These are phyloP conservation scores for Leccinum imitatum DNA, from an alignment of 768 basidiomycete species.

Conservation along the genomic window DNA sequence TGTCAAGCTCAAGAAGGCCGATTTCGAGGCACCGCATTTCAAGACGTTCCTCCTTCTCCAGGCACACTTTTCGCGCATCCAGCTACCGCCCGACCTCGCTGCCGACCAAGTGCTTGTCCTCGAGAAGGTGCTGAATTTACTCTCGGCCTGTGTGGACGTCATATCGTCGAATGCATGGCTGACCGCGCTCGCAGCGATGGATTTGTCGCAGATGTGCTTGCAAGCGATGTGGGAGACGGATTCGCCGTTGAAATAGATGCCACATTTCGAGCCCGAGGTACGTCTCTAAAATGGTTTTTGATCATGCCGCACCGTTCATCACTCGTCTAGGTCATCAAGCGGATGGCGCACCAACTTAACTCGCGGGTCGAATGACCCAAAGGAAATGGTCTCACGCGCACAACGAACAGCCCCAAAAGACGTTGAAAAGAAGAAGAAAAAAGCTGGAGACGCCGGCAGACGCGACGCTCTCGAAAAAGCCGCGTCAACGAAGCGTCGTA, in stretches of 20 bases:
- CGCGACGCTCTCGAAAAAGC: no score
- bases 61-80: slow-evolving; percentile 95
- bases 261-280: slow-evolving; percentile 92
- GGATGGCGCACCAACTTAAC: slow-evolving; percentile 25
- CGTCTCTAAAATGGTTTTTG: neutral
- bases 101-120: slow-evolving; percentile 88
- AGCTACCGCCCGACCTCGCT: slow-evolving; percentile 89
- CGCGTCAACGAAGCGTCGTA: no score
- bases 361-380: no score
- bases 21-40: slow-evolving; percentile 96
- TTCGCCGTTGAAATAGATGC: slow-evolving; percentile 92
- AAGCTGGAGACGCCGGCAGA: no score
- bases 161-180: slow-evolving; percentile 65
- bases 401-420: no score
- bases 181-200: slow-evolving; percentile 89
- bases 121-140: slow-evolving; percentile 85
- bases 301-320: slow-evolving; percentile 1
- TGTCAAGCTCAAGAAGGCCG: slow-evolving; percentile 80
- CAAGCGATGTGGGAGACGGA: slow-evolving; percentile 98
- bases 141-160: slow-evolving; percentile 95
- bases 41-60: slow-evolving; percentile 97
- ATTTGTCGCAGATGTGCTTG: slow-evolving; percentile 97
- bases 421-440: no score
- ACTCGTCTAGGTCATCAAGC: slow-evolving; percentile 64
- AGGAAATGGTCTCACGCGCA: no score